A percentile compares a stretch with the other conserved stretches of the same genome.
Evolutionary conservation across 306 rosid genomes (phyloP).

Genomic region (Castanea crenata): DNA sequence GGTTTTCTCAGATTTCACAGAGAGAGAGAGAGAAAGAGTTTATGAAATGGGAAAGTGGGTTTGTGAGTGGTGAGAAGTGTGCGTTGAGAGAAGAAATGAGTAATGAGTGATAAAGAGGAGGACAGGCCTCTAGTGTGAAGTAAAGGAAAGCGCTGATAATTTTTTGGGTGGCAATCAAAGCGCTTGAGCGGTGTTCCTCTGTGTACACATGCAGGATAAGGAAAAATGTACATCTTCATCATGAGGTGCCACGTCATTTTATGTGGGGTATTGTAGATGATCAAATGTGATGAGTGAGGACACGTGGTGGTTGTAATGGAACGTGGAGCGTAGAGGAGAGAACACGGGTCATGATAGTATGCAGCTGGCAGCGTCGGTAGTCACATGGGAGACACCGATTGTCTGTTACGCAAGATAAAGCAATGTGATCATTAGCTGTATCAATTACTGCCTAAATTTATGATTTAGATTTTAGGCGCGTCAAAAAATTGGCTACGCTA

Average conservation of each 20-base stretch:
- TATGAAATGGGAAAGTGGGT: neutral
- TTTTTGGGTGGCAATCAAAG: neutral
- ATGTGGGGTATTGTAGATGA: too few species aligned
- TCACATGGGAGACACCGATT: constrained; percentile 26
- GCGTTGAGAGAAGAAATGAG: neutral
- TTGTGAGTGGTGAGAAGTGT: too few species aligned
- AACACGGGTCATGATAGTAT: neutral
- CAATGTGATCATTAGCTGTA: neutral
- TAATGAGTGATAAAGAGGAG: neutral
- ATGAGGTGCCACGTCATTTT: neutral
- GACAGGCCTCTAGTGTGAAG: neutral
- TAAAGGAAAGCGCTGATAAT: neutral
- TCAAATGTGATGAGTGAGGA: neutral
- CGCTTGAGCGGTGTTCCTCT: neutral
- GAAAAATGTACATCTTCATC: neutral
- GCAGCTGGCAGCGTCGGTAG: constrained; percentile 34
- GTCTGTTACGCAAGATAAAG: neutral
- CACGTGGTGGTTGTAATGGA: neutral
- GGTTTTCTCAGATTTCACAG: neutral
- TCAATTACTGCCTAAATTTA: neutral
- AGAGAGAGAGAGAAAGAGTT: neutral
- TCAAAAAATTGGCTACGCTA: too few species aligned
- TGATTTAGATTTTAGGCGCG: neutral
- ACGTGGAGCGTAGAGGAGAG: constrained; percentile 1
- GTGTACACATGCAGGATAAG: neutral